Evolutionary conservation across 106 monocot species (phyloP), one percentile per base, ranked within the genome.

Genomic region (Phalaenopsis aphrodite): DNA sequence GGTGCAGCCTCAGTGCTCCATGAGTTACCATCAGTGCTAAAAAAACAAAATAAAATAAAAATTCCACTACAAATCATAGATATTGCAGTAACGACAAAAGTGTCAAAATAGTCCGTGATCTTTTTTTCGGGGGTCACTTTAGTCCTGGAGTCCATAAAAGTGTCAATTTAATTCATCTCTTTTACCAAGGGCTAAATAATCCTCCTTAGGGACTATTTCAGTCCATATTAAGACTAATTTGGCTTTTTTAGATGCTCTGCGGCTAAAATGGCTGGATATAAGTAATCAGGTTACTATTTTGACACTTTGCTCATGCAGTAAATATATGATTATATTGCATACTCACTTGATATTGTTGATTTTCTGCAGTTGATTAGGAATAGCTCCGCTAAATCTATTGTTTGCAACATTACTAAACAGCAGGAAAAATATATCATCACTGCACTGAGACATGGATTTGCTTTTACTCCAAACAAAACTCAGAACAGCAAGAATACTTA

Each of bases 331-430:
- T 41, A 17, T 8, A 18, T 57, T 56, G 17, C 3, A 58, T 55
- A 78, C 85, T 81, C 75, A 90, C 90, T 82, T 79, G 73, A 91
- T 56, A 71, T 67, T 91, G 15, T 85, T 87, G 76, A 91, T 82
- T 39, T 75, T 77, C 45, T 89, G 87, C 17, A 91, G 9, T 66
- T 84, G 81, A 48, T 83, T 79, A 61, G 91, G 91, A 78, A 91
- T 85, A 87, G 85, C 83, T 68, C 91, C 91, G 74, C 77, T 87
- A 72, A 92, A 89, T 24, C 55, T 85, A 56, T 92, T 92, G 77
- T 89, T 92, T 79, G 83, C 87, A 55, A 92, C 78, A 82, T 92
- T 85, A 83, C 91, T 92, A 41, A 42, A 83, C 30, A 81, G 49
- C 19, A 84, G 15, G 4, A 10, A 17, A 4, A 69, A 56, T 55